phyloP scores from a whole-genome alignment of 108 stramenopile species.

The Pseudonitzschia delicatissima region DNA sequence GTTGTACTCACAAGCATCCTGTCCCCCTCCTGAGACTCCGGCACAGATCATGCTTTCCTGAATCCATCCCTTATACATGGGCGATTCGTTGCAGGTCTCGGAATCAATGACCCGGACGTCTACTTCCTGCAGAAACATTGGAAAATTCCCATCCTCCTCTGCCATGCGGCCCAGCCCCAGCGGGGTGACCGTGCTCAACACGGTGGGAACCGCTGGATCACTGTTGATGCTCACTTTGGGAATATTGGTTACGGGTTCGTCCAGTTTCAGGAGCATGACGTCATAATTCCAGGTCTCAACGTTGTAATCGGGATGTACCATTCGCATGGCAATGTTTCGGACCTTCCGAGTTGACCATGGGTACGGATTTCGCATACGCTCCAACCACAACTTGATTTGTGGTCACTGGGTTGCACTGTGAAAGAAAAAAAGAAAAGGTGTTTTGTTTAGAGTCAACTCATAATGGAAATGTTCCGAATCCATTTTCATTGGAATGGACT shows the following conservation, averaged over 20 bases:
- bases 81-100: slow-evolving; percentile 12
- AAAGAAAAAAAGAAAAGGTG: background rate
- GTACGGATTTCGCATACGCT: slow-evolving; percentile 7
- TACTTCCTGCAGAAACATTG: slow-evolving; percentile 21
- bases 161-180: slow-evolving; percentile 8
- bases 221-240: slow-evolving; percentile 2
- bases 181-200: background rate
- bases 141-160: slow-evolving; percentile 9
- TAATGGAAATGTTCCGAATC: background rate
- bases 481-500: too few species aligned
- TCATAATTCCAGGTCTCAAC: slow-evolving; percentile 19
- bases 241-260: background rate
- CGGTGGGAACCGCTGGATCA: slow-evolving; percentile 5
- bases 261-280: slow-evolving; percentile 31
- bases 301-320: slow-evolving; percentile 24
- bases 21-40: slow-evolving; percentile 42
- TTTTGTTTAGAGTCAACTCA: background rate
- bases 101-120: slow-evolving; percentile 12
- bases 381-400: slow-evolving; percentile 13
- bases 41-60: slow-evolving; percentile 44
- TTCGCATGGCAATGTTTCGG: slow-evolving; percentile 12
- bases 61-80: slow-evolving; percentile 25
- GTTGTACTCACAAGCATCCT: slow-evolving; percentile 26
- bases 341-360: slow-evolving; percentile 21
- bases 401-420: slow-evolving; percentile 20